Conservation (phyloP, 1,139 yeast species). For the Pichia sp. region DNA sequence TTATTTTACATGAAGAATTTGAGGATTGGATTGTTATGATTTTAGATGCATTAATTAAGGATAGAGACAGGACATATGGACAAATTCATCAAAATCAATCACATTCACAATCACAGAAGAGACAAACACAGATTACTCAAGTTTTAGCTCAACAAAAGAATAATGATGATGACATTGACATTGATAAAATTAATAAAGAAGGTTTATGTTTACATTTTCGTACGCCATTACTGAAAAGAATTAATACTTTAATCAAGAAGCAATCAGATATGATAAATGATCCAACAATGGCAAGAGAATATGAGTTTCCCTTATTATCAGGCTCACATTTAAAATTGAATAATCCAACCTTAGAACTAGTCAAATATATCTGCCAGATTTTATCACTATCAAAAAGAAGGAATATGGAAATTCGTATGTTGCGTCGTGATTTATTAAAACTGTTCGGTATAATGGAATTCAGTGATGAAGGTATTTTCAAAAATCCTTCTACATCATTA, state of each 20-base stretch:
- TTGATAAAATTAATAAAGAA: conserved; percentile 26
- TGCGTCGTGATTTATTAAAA: conserved; percentile 67
- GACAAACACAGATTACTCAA: conserved; percentile 62
- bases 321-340: conserved; percentile 57
- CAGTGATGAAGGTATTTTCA: conserved; percentile 67
- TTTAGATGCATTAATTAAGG: conserved; percentile 60
- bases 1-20: conserved; percentile 71
- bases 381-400: conserved; percentile 60
- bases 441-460: conserved; percentile 81
- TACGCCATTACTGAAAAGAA: conserved; percentile 58
- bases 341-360: conserved; percentile 75
- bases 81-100: conserved; percentile 16
- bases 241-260: conserved; percentile 55
- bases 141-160: conserved; percentile 40
- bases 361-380: conserved; percentile 69
- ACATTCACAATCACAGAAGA: conserved; percentile 39
- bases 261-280: conserved; percentile 71
- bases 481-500: conserved; percentile 68
- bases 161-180: conserved; percentile 33
- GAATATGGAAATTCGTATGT: conserved; percentile 62
- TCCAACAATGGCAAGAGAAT: conserved; percentile 57
- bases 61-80: conserved; percentile 40
- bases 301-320: conserved; percentile 64
- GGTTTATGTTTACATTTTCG: conserved; percentile 50
- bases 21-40: conserved; percentile 80